These are phyloP conservation scores for Lachnellula cervina DNA, from an alignment of 2,329 filamentous ascomycete species.

Conservation along the genomic window DNA sequence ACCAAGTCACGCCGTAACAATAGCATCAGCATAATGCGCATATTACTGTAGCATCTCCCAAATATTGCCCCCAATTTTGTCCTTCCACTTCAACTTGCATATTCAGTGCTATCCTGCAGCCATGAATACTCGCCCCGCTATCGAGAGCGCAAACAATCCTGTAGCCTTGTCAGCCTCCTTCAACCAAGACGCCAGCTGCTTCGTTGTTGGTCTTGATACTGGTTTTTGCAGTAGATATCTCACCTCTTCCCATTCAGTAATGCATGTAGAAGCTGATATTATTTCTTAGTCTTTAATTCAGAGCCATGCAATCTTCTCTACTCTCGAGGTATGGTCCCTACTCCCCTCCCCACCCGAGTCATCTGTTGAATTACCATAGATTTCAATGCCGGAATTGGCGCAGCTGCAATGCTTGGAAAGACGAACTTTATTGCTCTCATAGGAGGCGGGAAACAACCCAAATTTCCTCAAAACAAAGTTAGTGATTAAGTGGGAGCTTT, in stretches of 20 bases:
- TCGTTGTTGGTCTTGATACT: conserved; percentile 79
- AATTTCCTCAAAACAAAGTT: conserved; percentile 83
- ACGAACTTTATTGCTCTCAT: conserved; percentile 86
- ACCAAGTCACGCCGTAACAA: not conserved
- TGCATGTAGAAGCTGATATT: conserved; percentile 9
- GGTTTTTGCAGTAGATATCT: conserved; percentile 71
- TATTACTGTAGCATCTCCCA: not conserved
- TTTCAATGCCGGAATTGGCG: conserved; percentile 76
- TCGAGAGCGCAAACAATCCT: conserved; percentile 70
- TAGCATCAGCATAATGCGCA: not conserved
- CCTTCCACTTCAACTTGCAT: too few relatives aligned
- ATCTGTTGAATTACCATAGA: conserved; percentile 41
- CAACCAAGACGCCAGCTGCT: conserved; percentile 79
- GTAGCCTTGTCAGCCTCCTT: conserved; percentile 79
- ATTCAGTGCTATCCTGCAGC: conserved; percentile 18
- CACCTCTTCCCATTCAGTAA: not conserved
- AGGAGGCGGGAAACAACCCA: conserved; percentile 79
- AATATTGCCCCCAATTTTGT: not conserved
- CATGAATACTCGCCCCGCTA: conserved; percentile 87
- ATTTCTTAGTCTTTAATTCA: conserved; percentile 60
- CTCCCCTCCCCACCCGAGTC: not conserved
- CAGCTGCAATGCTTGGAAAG: conserved; percentile 81
- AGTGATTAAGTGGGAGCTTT: not conserved
- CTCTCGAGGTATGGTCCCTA: conserved; percentile 45
- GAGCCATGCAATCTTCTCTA: conserved; percentile 66